These are phyloP conservation scores for Brachypodium distachyon DNA, from an alignment of 202 grass and related monocot genomes.

Conservation along the genomic window DNA sequence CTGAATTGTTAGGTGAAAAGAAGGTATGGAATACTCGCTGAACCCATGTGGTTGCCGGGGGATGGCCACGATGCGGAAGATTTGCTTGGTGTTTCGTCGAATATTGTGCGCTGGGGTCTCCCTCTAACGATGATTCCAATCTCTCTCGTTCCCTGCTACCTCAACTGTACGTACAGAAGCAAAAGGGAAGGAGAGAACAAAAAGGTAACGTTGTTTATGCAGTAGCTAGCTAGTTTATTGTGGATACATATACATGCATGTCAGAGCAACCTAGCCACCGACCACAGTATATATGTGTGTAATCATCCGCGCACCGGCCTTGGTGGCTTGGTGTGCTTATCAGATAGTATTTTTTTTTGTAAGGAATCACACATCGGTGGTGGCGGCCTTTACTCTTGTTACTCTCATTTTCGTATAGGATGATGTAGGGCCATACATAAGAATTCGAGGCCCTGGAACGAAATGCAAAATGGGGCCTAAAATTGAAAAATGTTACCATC, in stretches of 20 bases:
- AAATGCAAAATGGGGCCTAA: too few relatives aligned
- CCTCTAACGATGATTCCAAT: not conserved
- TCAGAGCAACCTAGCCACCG: not conserved
- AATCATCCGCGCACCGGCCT: not conserved
- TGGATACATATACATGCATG: not conserved
- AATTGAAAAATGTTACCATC: too few relatives aligned
- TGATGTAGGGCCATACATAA: too few relatives aligned
- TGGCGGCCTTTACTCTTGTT: too few relatives aligned
- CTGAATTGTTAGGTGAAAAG: conserved; percentile 23
- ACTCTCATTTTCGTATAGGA: too few relatives aligned
- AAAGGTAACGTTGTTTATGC: not conserved
- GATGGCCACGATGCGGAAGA: conserved; percentile 3
- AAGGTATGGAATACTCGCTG: not conserved
- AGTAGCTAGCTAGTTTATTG: not conserved
- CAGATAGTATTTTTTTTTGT: too few relatives aligned
- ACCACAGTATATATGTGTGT: not conserved
- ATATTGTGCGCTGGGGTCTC: not conserved
- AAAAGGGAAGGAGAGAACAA: not conserved
- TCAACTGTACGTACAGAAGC: not conserved
- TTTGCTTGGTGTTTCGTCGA: not conserved
- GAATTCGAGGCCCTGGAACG: too few relatives aligned
- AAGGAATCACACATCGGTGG: too few relatives aligned
- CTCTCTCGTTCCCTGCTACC: not conserved
- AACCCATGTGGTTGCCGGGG: conserved; percentile 8
- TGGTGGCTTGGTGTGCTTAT: too few relatives aligned